Base-by-base conservation (phyloP, 1,284 basidiomycete genomes). In the Golubevia pallescens region DNA sequence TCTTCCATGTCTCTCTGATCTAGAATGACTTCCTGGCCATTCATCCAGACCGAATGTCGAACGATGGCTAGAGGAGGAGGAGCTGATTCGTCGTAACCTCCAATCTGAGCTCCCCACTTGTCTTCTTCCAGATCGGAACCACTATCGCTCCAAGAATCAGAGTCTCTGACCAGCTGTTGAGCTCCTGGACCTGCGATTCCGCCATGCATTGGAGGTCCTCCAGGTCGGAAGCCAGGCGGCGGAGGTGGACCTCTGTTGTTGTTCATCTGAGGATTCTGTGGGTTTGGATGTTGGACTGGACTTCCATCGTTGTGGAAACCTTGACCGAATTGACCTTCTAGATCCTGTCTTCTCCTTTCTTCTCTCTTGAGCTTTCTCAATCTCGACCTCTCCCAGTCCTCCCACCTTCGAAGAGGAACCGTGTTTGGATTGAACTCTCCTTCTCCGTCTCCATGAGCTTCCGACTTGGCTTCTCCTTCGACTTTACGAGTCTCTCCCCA, bases 401-500 rank as follows among this genome's bases (percentile, higher is more conserved):
- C 95, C 97, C 97, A 99, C 65, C 95, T 89, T 51, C 97, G 91
- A 80, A 98, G 87, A 0, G 97, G 95, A 24, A 99, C 90, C 0
- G 89, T 90, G 54, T 88, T 87, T 1, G 89, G 90, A 57, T 89
- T 88, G 55, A 88, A 87, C 3, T 86, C 77, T 3, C 87, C 87
- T 58, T 88, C 90, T 34, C 91, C 91, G 19, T 89, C 90, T 23
- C 90, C 93, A 78, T 97, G 94, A 6, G 90, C 91, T 71, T 90
- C 90, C 58, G 88, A 90, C 60, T 82, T 82, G 60, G 63, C 71
- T 65, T 86, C 85, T 53, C 82, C 95, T 86, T 93, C 93, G 2
- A 99, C 95, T 87, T 95, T 95, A 79, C 97, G 95, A 81, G 96
- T 99, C 87, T 97, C 94, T 80, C 96, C 96, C 96, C 96, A 98